A percentile compares a stretch with the other conserved stretches of the same genome.
These are phyloP conservation scores for Mycena albidolilacea DNA, from an alignment of 768 basidiomycete genomes.

Conservation along the genomic window DNA sequence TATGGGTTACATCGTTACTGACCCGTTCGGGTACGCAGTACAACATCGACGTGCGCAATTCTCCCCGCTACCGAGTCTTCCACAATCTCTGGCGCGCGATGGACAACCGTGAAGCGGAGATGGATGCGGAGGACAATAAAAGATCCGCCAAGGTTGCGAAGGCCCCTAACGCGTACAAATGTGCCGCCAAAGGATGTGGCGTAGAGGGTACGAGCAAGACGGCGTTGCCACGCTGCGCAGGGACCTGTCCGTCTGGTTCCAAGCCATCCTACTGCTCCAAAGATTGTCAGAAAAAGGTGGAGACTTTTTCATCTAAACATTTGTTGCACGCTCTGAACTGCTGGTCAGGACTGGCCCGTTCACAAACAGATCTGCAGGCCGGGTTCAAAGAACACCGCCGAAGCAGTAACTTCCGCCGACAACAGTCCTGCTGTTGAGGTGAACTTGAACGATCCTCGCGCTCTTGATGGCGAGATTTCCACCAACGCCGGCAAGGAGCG, in stretches of 20 bases:
- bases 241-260: conserved; percentile 8
- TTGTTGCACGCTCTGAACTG: conserved; percentile 6
- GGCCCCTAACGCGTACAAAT: conserved; percentile 24
- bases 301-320: neutral
- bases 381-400: conserved; percentile 1
- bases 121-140: conserved; percentile 21
- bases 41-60: conserved; percentile 21
- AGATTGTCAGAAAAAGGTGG: conserved; percentile 25
- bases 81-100: conserved; percentile 17
- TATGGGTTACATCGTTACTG: conserved; percentile 5
- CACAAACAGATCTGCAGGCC: conserved; percentile 24
- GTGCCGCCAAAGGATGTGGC: conserved; percentile 22
- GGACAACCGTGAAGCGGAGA: conserved; percentile 25
- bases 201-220: conserved; percentile 19
- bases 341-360: conserved; percentile 18
- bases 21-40: conserved; percentile 17
- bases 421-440: neutral
- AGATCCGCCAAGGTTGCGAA: conserved; percentile 23
- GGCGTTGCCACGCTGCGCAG: conserved; percentile 20
- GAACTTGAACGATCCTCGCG: conserved; percentile 12
- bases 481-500: conserved; percentile 16
- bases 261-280: conserved; percentile 27
- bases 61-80: conserved; percentile 20
- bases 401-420: neutral
- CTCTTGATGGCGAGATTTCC: conserved; percentile 5